A percentile compares a stretch with the other conserved stretches of the same genome.
Evolutionary conservation across 2,329 filamentous ascomycete species (phyloP).

Genomic region (Mycocentrospora acerina): DNA sequence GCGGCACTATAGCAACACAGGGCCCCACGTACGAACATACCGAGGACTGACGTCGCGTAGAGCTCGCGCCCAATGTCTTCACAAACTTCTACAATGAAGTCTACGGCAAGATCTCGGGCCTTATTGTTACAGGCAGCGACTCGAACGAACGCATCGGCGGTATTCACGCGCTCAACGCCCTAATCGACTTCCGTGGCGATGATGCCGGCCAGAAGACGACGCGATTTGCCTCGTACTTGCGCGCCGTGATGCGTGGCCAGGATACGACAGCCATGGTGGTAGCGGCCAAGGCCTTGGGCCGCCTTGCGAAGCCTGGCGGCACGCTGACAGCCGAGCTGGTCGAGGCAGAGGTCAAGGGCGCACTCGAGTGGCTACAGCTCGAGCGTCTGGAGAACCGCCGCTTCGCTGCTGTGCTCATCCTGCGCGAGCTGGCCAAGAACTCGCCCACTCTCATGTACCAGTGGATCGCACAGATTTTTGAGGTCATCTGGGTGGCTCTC

Average conservation of each 20-base stretch:
- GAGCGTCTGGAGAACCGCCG: slow-evolving; percentile 90
- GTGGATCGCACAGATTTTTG: slow-evolving; percentile 92
- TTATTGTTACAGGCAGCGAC: slow-evolving; percentile 85
- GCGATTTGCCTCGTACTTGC: slow-evolving; percentile 87
- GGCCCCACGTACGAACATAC: slow-evolving; percentile 11
- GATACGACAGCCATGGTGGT: slow-evolving; percentile 89
- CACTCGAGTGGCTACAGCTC: slow-evolving; percentile 94
- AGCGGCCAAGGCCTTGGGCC: slow-evolving; percentile 84
- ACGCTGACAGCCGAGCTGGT: slow-evolving; percentile 94
- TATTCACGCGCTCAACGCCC: slow-evolving; percentile 84
- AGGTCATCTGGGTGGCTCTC: slow-evolving; percentile 93
- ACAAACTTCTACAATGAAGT: slow-evolving; percentile 67
- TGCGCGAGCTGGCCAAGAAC: slow-evolving; percentile 87
- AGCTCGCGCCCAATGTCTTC: slow-evolving; percentile 81
- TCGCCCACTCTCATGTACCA: slow-evolving; percentile 94
- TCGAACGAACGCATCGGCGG: slow-evolving; percentile 87
- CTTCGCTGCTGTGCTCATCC: slow-evolving; percentile 87
- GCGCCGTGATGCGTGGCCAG: slow-evolving; percentile 83
- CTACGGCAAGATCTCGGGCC: slow-evolving; percentile 64
- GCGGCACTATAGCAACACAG: slow-evolving; percentile 11
- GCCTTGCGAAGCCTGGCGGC: slow-evolving; percentile 87
- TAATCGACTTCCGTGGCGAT: slow-evolving; percentile 95
- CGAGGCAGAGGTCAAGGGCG: slow-evolving; percentile 94
- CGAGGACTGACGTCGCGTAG: slow-evolving; percentile 47
- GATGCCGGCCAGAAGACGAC: slow-evolving; percentile 93